Conservation (phyloP, 208 protist species). For the Acanthamoeba royreba region DNA sequence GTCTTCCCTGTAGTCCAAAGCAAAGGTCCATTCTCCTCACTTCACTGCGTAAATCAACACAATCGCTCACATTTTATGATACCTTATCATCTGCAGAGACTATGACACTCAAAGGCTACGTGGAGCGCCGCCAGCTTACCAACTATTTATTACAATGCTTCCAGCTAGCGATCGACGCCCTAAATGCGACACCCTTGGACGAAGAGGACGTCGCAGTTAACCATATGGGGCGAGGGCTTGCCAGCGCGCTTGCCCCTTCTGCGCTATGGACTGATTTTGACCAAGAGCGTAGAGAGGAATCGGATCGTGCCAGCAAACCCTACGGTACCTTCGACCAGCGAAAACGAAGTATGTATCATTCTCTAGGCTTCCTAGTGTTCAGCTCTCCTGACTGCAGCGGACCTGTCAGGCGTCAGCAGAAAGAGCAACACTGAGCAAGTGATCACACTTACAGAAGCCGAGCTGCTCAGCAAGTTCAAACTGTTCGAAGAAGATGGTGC, state of each 20-base stretch:
- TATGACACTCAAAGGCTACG: slow-evolving; percentile 5
- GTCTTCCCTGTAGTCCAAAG: slow-evolving; percentile 44
- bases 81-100: neutral
- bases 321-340: slow-evolving; percentile 3
- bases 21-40: neutral
- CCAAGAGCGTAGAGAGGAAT: neutral
- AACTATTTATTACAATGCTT: neutral
- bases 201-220: neutral
- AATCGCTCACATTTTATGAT: too few relatives aligned
- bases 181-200: neutral
- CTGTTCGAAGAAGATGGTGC: neutral
- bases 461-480: slow-evolving; percentile 17
- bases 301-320: neutral
- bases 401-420: too few relatives aligned
- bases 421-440: neutral
- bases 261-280: neutral
- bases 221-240: neutral
- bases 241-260: neutral
- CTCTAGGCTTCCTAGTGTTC: neutral
- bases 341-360: neutral
- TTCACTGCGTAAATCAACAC: neutral
- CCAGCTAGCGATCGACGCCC: neutral
- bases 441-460: neutral
- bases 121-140: neutral
- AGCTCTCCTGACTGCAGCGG: neutral